phyloP scores from a whole-genome alignment of 2,329 filamentous ascomycete species.

The Talaromyces sp. region DNA sequence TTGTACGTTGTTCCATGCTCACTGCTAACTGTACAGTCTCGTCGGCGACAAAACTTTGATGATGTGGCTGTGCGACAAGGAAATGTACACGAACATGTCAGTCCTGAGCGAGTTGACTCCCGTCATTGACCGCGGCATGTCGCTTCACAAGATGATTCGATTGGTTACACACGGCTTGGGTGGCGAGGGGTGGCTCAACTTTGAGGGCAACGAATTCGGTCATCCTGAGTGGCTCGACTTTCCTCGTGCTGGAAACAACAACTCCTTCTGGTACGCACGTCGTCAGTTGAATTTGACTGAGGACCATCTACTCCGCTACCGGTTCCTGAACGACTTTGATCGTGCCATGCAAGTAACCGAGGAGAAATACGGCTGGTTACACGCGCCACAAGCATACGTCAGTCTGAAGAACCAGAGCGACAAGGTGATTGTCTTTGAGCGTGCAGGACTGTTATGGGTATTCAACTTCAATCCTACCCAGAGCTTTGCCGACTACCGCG shows the following conservation, averaged over 20 bases:
- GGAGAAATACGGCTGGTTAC: slow-evolving; percentile 86
- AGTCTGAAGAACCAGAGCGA: slow-evolving; percentile 90
- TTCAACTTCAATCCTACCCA: slow-evolving; percentile 91
- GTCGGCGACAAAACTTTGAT: slow-evolving; percentile 96
- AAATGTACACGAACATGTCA: slow-evolving; percentile 99
- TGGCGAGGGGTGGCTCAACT: slow-evolving; percentile 96
- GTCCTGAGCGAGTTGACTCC: slow-evolving; percentile 76
- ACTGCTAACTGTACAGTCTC: slow-evolving; percentile 39
- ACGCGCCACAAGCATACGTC: slow-evolving; percentile 80
- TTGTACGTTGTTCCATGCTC: background rate
- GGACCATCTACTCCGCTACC: slow-evolving; percentile 79
- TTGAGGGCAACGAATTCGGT: slow-evolving; percentile 97
- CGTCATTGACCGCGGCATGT: slow-evolving; percentile 84
- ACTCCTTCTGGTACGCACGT: slow-evolving; percentile 91
- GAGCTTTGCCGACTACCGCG: slow-evolving; percentile 88
- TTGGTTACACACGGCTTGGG: slow-evolving; percentile 87
- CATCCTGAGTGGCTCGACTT: slow-evolving; percentile 99
- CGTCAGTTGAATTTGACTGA: slow-evolving; percentile 91
- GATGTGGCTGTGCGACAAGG: slow-evolving; percentile 96
- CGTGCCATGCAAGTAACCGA: slow-evolving; percentile 84
- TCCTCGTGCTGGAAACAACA: slow-evolving; percentile 85
- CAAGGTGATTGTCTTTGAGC: slow-evolving; percentile 94
- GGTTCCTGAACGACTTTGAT: slow-evolving; percentile 92
- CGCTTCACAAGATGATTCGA: slow-evolving; percentile 96
- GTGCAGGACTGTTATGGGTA: slow-evolving; percentile 82